Conservation (phyloP, 805 yeast genomes). For the Zygotorulaspora chibaensis region DNA sequence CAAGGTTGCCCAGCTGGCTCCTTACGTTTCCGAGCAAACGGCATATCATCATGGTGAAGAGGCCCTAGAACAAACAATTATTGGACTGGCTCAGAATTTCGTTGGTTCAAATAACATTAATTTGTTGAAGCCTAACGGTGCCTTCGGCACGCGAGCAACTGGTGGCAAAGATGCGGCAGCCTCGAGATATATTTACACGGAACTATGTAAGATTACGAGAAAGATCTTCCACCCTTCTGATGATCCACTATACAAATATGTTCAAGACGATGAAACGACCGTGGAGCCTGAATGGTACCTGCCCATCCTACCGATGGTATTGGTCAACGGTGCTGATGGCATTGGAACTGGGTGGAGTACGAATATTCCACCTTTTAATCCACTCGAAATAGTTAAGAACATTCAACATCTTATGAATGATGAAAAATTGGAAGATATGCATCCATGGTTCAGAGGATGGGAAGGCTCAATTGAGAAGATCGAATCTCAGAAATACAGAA, state of each 20-base stretch:
- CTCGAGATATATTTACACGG: constrained; percentile 91
- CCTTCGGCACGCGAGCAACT: constrained; percentile 90
- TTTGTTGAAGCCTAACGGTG: constrained; percentile 83
- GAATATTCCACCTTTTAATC: constrained; percentile 84
- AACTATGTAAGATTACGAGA: constrained; percentile 69
- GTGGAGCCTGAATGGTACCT: constrained; percentile 95
- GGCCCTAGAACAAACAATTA: constrained; percentile 81
- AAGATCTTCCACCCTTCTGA: constrained; percentile 76
- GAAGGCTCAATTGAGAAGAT: constrained; percentile 68
- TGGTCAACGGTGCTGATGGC: constrained; percentile 96
- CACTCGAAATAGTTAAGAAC: constrained; percentile 73
- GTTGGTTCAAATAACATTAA: constrained; percentile 90
- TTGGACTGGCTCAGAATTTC: constrained; percentile 92
- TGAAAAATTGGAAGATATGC: constrained; percentile 65
- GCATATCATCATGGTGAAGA: constrained; percentile 95
- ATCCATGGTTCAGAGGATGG: constrained; percentile 97
- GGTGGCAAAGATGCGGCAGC: constrained; percentile 99
- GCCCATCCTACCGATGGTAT: constrained; percentile 91
- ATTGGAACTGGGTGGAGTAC: constrained; percentile 99
- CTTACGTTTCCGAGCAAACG: constrained; percentile 82
- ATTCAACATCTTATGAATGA: constrained; percentile 68
- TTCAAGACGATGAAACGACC: constrained; percentile 88
- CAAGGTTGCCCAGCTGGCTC: constrained; percentile 87
- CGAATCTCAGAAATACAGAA: constrained; percentile 63
- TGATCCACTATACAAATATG: constrained; percentile 68